phyloP scores from a whole-genome alignment of 495 filamentous ascomycete genomes.

The Talaromyces stipitatus region DNA sequence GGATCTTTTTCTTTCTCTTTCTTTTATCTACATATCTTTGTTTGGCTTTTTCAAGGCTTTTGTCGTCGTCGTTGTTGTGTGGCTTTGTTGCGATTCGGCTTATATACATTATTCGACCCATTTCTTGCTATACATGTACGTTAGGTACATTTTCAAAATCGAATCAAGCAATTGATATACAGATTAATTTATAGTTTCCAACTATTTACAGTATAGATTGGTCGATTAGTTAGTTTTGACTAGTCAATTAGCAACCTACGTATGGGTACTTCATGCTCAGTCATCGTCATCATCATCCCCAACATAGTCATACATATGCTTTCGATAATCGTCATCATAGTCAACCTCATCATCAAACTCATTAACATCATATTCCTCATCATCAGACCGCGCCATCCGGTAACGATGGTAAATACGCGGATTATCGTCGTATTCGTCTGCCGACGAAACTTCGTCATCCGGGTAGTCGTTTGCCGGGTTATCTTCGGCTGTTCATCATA shows the following conservation, averaged over 20 bases:
- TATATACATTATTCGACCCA: neutral
- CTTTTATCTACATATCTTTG: too few relatives aligned
- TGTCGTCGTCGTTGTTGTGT: too few relatives aligned
- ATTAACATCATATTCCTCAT: conserved; percentile 49
- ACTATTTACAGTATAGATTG: neutral
- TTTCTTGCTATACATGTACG: neutral
- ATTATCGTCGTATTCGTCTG: conserved; percentile 47
- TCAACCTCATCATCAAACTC: conserved; percentile 40
- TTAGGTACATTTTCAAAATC: neutral
- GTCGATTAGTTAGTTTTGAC: neutral
- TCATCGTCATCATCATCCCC: conserved; percentile 20
- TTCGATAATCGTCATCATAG: conserved; percentile 1
- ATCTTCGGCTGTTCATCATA: conserved; percentile 45
- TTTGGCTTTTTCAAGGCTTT: too few relatives aligned
- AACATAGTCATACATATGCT: conserved; percentile 3
- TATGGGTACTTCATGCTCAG: too few relatives aligned
- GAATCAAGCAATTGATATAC: conserved; percentile 4
- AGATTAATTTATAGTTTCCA: neutral
- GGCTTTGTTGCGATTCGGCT: too few relatives aligned
- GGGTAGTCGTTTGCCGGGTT: conserved; percentile 62
- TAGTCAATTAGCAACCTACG: too few relatives aligned
- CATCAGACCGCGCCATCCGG: conserved; percentile 37
- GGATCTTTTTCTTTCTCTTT: too few relatives aligned
- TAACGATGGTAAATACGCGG: conserved; percentile 42
- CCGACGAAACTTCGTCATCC: conserved; percentile 53